Evolutionary conservation across 129 eudicot genomes (phyloP), one percentile per base, ranked within the genome.

Genomic region (Solidago caesia): DNA sequence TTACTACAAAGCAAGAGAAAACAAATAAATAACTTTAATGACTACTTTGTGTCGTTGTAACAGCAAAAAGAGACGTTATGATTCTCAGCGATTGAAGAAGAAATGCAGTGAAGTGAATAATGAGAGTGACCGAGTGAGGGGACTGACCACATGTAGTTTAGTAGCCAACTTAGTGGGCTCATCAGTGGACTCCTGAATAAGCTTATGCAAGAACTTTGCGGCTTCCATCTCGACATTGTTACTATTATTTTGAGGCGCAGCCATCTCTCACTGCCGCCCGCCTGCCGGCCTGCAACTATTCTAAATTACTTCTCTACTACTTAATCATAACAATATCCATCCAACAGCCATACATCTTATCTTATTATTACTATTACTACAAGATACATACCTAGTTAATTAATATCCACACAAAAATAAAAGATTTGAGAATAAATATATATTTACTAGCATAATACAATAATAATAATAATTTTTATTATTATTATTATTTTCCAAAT

Each of bases 91-190:
- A 0, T 13, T 48, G 5, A 48, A 7, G 12, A 7, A 26, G 16
- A 26, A 44, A 44, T 10, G 51, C 44, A 67, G 45, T 47, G 42
- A 16, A 33, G 48, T 48, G 21, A n/a, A 25, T 2, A 25, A 44
- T 4, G 10, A 59, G 41, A 57, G 51, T 39, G 75, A 52, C 4
- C 71, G 5, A 47, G n/a, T 45, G 29, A 48, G 13, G 13, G n/a
- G 51, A 79, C 82, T 7, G 73, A 95, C 99, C 88, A 95, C 99
- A 75, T 91, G 89, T 77, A 95, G 87, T 75, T 95, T 95, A n/a
- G 99, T 91, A 67, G 97, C 99, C 95, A 95, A 84, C 78, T 95
- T 95, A 2, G 88, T 86, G 8, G 99, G 99, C 81, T 94, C 99
- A 27, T 94, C 99, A 44, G 83, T 94, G 6, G 99, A 94, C 64